These are phyloP conservation scores for Spinacia oleracea DNA, from an alignment of 179 eudicot species.

Conservation along the genomic window DNA sequence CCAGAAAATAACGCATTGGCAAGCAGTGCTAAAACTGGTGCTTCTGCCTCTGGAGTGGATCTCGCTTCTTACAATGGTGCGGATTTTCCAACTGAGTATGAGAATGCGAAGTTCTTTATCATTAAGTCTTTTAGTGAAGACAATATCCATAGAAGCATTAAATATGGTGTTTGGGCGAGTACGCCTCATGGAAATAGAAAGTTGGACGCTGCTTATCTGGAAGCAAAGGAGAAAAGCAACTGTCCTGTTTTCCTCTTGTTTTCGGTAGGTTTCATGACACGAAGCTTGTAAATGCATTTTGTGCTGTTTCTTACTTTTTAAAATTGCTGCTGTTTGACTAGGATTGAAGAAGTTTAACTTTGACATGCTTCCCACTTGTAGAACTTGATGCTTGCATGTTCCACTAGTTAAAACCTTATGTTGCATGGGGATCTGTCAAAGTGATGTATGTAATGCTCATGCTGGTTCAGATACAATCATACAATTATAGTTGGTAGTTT, in stretches of 20 bases:
- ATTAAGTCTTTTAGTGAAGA: constrained; percentile 98
- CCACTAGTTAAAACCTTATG: not conserved
- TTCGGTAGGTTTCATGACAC: constrained; percentile 56
- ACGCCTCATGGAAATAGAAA: constrained; percentile 92
- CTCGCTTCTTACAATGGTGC: constrained; percentile 53
- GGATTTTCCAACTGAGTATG: constrained; percentile 71
- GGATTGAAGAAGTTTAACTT: not conserved
- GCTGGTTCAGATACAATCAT: not conserved
- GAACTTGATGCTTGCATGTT: not conserved
- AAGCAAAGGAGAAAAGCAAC: constrained; percentile 66
- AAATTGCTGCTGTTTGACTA: not conserved
- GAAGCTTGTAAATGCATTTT: not conserved
- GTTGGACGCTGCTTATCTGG: constrained; percentile 82
- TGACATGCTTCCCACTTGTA: not conserved
- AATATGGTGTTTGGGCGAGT: constrained; percentile 91
- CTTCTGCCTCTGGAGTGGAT: constrained; percentile 53
- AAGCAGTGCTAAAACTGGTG: constrained; percentile 37
- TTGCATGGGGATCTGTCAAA: not conserved
- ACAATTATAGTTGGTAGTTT: not conserved
- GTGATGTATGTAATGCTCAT: not conserved
- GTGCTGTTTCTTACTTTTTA: not conserved
- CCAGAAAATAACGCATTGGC: constrained; percentile 42
- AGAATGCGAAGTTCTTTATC: constrained; percentile 82
- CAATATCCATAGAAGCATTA: constrained; percentile 91
- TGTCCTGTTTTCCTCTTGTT: constrained; percentile 91